Conservation (phyloP, 2,329 filamentous ascomycete species). For the Gaeumannomyces sp. region DNA sequence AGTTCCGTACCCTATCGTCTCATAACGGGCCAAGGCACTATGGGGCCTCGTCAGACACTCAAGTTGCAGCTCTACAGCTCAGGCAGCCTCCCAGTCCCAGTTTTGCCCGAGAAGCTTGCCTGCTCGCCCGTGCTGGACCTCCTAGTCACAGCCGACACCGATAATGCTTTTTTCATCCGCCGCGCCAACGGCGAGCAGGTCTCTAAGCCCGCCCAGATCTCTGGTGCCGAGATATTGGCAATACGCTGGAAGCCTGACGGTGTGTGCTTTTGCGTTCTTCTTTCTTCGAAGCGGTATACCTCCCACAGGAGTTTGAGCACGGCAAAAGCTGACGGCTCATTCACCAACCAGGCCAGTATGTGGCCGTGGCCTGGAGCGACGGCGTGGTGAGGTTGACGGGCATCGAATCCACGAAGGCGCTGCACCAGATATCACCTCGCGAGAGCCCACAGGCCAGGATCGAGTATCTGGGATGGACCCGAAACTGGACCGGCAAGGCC, state of each 20-base stretch:
- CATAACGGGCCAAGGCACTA: background rate
- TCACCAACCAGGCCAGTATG: slow-evolving; percentile 54
- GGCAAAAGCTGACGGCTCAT: background rate
- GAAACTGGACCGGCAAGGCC: slow-evolving; percentile 33
- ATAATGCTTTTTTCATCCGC: slow-evolving; percentile 63
- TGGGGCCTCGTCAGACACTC: background rate
- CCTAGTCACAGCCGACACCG: slow-evolving; percentile 63
- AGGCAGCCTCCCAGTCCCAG: slow-evolving; percentile 32
- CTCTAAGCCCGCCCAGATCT: slow-evolving; percentile 37
- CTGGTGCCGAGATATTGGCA: slow-evolving; percentile 37
- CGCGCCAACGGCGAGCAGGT: slow-evolving; percentile 68
- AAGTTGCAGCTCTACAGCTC: slow-evolving; percentile 7
- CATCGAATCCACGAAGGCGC: slow-evolving; percentile 72
- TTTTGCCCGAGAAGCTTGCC: slow-evolving; percentile 53
- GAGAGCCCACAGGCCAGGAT: slow-evolving; percentile 36
- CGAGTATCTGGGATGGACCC: slow-evolving; percentile 48
- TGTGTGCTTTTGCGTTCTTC: slow-evolving; percentile 26
- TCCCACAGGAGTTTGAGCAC: background rate
- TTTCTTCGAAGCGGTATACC: background rate
- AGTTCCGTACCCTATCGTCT: background rate
- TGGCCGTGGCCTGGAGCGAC: slow-evolving; percentile 81
- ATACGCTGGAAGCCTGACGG: slow-evolving; percentile 64
- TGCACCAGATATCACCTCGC: slow-evolving; percentile 61
- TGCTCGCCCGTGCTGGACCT: slow-evolving; percentile 85
- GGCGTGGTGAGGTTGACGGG: slow-evolving; percentile 71